Conservation (phyloP, 768 basidiomycete genomes). For the Xerocomus potaroensis region DNA sequence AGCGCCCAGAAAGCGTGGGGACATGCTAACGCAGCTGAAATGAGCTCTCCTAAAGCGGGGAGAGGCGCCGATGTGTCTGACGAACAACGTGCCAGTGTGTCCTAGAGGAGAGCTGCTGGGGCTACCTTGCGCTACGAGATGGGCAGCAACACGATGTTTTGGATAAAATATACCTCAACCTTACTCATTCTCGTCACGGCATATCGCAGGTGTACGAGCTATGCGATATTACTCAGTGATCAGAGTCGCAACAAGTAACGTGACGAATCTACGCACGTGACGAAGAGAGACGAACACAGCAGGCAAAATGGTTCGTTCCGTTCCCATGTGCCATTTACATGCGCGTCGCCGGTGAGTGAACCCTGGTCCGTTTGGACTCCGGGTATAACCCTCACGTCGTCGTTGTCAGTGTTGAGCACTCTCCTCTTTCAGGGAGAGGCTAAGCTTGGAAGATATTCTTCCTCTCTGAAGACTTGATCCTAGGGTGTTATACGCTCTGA, state of each 20-base stretch:
- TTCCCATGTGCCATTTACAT: slow-evolving; percentile 21
- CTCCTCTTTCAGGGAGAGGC: slow-evolving; percentile 18
- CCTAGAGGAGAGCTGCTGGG: too few relatives aligned
- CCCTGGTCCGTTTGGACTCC: background rate
- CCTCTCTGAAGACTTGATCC: slow-evolving; percentile 18
- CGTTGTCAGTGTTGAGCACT: slow-evolving; percentile 14
- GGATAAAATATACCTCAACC: slow-evolving; percentile 23
- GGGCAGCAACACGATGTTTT: slow-evolving; percentile 25
- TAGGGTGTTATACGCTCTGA: slow-evolving; percentile 23
- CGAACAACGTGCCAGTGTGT: too few relatives aligned
- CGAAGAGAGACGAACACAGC: too few relatives aligned
- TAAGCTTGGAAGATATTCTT: slow-evolving; percentile 15
- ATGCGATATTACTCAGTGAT: too few relatives aligned
- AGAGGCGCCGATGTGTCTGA: too few relatives aligned
- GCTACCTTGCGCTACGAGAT: too few relatives aligned
- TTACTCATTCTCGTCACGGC: slow-evolving; percentile 27
- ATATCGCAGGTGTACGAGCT: too few relatives aligned
- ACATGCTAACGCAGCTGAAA: too few relatives aligned
- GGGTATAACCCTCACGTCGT: background rate
- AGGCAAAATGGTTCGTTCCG: slow-evolving; percentile 27
- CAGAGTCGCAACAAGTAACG: too few relatives aligned
- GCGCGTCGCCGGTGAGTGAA: slow-evolving; percentile 20
- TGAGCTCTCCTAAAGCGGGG: too few relatives aligned
- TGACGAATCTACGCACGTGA: too few relatives aligned
- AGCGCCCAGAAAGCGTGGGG: too few relatives aligned